A percentile compares a stretch with the other conserved stretches of the same genome.
These are phyloP conservation scores for Phyllosticta citribraziliensis DNA, from an alignment of 2,329 filamentous ascomycete genomes.

Conservation along the genomic window DNA sequence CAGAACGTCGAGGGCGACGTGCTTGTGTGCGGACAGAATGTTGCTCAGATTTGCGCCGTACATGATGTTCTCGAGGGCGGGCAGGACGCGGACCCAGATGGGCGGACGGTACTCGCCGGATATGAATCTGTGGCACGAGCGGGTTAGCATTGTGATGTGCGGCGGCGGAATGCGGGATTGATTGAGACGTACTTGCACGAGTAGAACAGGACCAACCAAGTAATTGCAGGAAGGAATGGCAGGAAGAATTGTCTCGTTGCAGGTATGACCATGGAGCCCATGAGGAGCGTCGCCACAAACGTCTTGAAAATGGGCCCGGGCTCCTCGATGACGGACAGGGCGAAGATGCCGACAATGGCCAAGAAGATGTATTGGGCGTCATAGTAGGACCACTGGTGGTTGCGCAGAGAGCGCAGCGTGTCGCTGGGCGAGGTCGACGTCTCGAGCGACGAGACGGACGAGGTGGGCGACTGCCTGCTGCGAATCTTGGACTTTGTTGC, in stretches of 20 bases:
- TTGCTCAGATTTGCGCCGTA: constrained; percentile 95
- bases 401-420: constrained; percentile 64
- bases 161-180: not conserved
- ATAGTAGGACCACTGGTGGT: constrained; percentile 70
- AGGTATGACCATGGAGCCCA: constrained; percentile 66
- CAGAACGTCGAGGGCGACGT: constrained; percentile 71
- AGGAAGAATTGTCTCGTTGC: constrained; percentile 85
- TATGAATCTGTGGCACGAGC: constrained; percentile 59
- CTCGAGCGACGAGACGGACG: constrained; percentile 66
- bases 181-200: constrained; percentile 68
- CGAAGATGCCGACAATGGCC: constrained; percentile 65
- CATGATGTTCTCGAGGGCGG: constrained; percentile 89
- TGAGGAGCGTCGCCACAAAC: constrained; percentile 55
- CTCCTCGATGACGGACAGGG: constrained; percentile 67
- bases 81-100: constrained; percentile 92
- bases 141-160: not conserved
- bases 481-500: constrained; percentile 53
- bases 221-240: constrained; percentile 73
- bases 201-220: constrained; percentile 87
- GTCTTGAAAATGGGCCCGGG: constrained; percentile 73
- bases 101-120: constrained; percentile 78
- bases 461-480: constrained; percentile 55
- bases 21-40: constrained; percentile 83
- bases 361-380: constrained; percentile 79
- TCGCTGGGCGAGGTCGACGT: constrained; percentile 74